Evolutionary conservation across 169 alveolate genomes (phyloP).

Genomic region (Eimeria nieschulzi): DNA sequence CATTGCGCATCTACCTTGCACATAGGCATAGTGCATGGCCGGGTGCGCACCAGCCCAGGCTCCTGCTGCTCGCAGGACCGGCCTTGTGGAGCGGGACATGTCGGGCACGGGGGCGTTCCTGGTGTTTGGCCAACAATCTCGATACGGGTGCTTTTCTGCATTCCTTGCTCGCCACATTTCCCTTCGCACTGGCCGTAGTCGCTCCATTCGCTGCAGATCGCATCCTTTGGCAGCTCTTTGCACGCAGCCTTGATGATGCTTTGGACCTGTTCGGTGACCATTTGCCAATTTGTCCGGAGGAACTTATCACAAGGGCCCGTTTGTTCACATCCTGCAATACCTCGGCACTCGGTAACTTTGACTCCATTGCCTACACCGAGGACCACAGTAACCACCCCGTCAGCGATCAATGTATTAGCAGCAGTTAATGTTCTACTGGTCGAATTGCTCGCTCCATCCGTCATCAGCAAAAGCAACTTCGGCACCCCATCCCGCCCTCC

Average conservation of each 20-base stretch:
- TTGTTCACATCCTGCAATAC: constrained; percentile 26
- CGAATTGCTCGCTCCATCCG: constrained; percentile 59
- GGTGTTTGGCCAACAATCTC: constrained; percentile 50
- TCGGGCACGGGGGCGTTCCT: constrained; percentile 71
- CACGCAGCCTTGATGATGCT: constrained; percentile 66
- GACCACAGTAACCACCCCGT: constrained; percentile 33
- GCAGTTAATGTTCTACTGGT: not conserved
- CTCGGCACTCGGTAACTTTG: constrained; percentile 35
- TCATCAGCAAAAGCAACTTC: constrained; percentile 48
- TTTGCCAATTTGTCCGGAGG: constrained; percentile 52
- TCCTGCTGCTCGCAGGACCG: constrained; percentile 66
- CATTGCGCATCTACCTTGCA: constrained; percentile 61
- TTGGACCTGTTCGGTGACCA: not conserved
- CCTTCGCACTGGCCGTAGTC: constrained; percentile 79
- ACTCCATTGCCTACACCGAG: constrained; percentile 58
- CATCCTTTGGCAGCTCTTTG: constrained; percentile 69
- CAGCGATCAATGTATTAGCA: not conserved
- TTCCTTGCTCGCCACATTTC: constrained; percentile 78
- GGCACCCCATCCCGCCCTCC: constrained; percentile 34
- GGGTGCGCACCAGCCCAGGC: constrained; percentile 38
- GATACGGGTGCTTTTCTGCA: constrained; percentile 63
- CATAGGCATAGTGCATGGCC: constrained; percentile 25
- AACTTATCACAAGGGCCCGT: constrained; percentile 18
- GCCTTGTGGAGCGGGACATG: constrained; percentile 61
- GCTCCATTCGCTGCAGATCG: constrained; percentile 77